Conservation (phyloP, 768 basidiomycete genomes). For the Floccularia luteovirens region DNA sequence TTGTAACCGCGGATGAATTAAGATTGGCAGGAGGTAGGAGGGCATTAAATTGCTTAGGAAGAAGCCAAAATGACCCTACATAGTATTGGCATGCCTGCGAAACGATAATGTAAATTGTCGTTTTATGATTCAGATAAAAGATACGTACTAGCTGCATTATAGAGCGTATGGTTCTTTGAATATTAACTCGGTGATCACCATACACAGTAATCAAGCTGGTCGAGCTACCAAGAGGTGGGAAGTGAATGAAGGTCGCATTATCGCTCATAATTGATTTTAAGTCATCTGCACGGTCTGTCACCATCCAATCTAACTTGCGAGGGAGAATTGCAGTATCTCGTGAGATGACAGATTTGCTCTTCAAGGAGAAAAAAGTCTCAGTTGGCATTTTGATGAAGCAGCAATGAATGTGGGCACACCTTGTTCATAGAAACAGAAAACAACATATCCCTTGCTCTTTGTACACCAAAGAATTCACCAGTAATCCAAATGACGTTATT, state of each 20-base stretch:
- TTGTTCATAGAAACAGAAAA: slow-evolving; percentile 82
- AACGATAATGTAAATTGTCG: neutral
- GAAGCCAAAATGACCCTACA: slow-evolving; percentile 94
- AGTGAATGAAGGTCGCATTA: slow-evolving; percentile 93
- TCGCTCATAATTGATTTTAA: slow-evolving; percentile 90
- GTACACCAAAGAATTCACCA: slow-evolving; percentile 95
- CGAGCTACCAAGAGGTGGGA: slow-evolving; percentile 87
- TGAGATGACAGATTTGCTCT: slow-evolving; percentile 89
- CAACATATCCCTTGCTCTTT: slow-evolving; percentile 92
- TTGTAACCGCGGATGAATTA: slow-evolving; percentile 76
- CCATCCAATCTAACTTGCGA: slow-evolving; percentile 97
- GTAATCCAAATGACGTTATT: slow-evolving; percentile 91
- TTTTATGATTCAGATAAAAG: neutral
- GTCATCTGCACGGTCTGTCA: slow-evolving; percentile 93
- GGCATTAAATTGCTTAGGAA: slow-evolving; percentile 91
- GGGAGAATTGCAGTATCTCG: slow-evolving; percentile 92
- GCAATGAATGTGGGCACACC: slow-evolving; percentile 33
- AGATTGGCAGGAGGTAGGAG: slow-evolving; percentile 77
- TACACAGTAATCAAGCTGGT: slow-evolving; percentile 91
- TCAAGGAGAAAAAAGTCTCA: slow-evolving; percentile 1
- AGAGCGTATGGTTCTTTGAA: slow-evolving; percentile 88
- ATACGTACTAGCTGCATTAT: slow-evolving; percentile 87
- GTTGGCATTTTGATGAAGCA: slow-evolving; percentile 2
- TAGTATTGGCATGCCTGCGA: slow-evolving; percentile 88
- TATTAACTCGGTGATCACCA: slow-evolving; percentile 90